Conservation (phyloP, 139 green algal species). For the Edaphochlamys debaryana region DNA sequence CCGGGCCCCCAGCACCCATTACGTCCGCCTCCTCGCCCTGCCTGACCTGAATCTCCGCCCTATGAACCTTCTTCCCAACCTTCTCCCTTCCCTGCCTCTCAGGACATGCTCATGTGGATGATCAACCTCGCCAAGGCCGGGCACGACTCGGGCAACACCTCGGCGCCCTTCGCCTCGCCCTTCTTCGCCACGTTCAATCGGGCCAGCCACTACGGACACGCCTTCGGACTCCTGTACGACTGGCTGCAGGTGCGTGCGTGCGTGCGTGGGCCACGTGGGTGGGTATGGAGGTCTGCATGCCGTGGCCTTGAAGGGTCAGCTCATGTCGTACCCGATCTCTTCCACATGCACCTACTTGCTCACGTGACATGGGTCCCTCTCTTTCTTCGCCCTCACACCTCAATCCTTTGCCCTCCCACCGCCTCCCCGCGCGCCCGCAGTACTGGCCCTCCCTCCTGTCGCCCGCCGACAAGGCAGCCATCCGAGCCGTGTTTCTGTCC, state of each 20-base stretch:
- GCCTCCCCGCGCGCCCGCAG: too few relatives aligned
- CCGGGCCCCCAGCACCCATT: too few relatives aligned
- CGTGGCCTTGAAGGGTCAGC: too few relatives aligned
- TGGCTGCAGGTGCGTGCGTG: conserved; percentile 11
- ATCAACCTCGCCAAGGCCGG: neutral
- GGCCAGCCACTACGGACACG: neutral
- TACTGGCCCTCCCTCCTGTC: neutral
- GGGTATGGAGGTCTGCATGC: too few relatives aligned
- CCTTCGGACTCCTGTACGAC: neutral
- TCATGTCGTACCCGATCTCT: too few relatives aligned
- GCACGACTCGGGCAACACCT: neutral
- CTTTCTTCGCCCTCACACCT: too few relatives aligned
- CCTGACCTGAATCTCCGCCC: too few relatives aligned
- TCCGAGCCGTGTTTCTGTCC: neutral
- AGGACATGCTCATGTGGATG: neutral
- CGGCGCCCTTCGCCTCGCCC: neutral
- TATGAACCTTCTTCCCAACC: neutral
- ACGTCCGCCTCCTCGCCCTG: neutral
- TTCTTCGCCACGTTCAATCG: conserved; percentile 10
- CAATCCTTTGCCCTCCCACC: too few relatives aligned
- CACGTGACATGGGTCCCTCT: too few relatives aligned
- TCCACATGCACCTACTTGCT: too few relatives aligned
- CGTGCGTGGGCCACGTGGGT: too few relatives aligned
- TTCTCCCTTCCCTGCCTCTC: neutral
- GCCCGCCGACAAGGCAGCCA: neutral